Percentiles rank a stretch among this genome's conserved stretches.
Evolutionary conservation across 768 basidiomycete genomes (phyloP).

Genomic region (Hemileccinum rubropunctum): DNA sequence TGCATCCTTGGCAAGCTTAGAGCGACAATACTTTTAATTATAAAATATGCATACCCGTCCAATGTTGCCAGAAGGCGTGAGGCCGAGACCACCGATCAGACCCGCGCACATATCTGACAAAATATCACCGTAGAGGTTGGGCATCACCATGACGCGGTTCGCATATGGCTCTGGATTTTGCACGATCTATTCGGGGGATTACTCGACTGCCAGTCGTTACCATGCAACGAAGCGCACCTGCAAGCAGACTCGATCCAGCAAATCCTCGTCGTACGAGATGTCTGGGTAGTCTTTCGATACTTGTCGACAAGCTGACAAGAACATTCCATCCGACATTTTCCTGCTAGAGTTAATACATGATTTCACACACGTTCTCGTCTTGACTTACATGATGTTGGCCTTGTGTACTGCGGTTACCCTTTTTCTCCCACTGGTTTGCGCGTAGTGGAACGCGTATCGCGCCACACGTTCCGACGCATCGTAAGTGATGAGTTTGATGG

Average conservation of each 20-base stretch:
- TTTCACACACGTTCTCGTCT: not conserved
- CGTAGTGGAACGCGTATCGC: slow-evolving; percentile 97
- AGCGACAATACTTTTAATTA: slow-evolving; percentile 1
- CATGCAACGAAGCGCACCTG: slow-evolving; percentile 48
- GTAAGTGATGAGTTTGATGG: slow-evolving; percentile 99
- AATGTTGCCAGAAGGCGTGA: slow-evolving; percentile 98
- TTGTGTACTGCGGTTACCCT: slow-evolving; percentile 99
- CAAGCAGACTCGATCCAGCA: slow-evolving; percentile 94
- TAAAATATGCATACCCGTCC: slow-evolving; percentile 62
- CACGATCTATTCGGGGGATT: slow-evolving; percentile 58
- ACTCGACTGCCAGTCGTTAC: not conserved
- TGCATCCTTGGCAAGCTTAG: slow-evolving; percentile 65
- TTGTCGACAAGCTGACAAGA: slow-evolving; percentile 94
- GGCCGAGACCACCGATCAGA: slow-evolving; percentile 94
- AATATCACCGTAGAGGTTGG: slow-evolving; percentile 95
- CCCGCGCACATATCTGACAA: slow-evolving; percentile 98
- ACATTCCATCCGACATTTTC: slow-evolving; percentile 99
- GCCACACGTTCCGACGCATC: slow-evolving; percentile 98
- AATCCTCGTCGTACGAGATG: slow-evolving; percentile 93
- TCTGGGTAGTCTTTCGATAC: slow-evolving; percentile 95
- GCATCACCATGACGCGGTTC: slow-evolving; percentile 99
- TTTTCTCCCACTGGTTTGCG: slow-evolving; percentile 80
- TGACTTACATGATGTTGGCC: slow-evolving; percentile 93
- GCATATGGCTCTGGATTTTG: slow-evolving; percentile 92
- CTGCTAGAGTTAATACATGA: slow-evolving; percentile 40